Conservation (phyloP, 2,329 filamentous ascomycete species). For the Aspergillus latus region DNA sequence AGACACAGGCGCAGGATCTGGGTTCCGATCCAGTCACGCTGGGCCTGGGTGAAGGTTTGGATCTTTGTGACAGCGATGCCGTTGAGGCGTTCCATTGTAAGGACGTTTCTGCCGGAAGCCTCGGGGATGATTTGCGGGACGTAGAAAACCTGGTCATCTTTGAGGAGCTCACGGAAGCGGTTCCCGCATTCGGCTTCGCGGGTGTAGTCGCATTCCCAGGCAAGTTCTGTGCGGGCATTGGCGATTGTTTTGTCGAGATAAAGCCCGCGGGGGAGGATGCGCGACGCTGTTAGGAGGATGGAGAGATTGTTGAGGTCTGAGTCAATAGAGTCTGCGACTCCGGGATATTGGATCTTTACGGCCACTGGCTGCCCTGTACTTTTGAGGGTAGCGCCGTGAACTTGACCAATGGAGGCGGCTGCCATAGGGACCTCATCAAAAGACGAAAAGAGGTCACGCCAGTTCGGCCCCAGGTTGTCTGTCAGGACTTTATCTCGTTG, state of each 20-base stretch:
- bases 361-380: constrained; percentile 75
- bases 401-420: constrained; percentile 94
- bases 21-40: constrained; percentile 94
- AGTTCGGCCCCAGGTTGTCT: constrained; percentile 75
- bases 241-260: constrained; percentile 97
- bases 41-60: constrained; percentile 70
- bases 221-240: constrained; percentile 87
- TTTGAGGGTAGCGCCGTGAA: constrained; percentile 79
- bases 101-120: constrained; percentile 79
- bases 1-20: constrained; percentile 89
- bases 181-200: constrained; percentile 80
- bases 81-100: constrained; percentile 90
- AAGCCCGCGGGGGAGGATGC: constrained; percentile 83
- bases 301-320: constrained; percentile 93
- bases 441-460: constrained; percentile 76
- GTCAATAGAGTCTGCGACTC: constrained; percentile 92
- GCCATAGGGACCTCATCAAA: constrained; percentile 94
- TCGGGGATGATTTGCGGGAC: constrained; percentile 76
- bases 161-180: constrained; percentile 74
- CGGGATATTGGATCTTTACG: constrained; percentile 96
- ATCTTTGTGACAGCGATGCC: constrained; percentile 84
- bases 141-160: constrained; percentile 72
- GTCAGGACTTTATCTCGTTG: constrained; percentile 83
- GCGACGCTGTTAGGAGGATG: constrained; percentile 84
- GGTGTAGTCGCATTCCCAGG: constrained; percentile 94